These are phyloP conservation scores for Epichloe typhina DNA, from an alignment of 2,329 filamentous ascomycete species.

Conservation along the genomic window DNA sequence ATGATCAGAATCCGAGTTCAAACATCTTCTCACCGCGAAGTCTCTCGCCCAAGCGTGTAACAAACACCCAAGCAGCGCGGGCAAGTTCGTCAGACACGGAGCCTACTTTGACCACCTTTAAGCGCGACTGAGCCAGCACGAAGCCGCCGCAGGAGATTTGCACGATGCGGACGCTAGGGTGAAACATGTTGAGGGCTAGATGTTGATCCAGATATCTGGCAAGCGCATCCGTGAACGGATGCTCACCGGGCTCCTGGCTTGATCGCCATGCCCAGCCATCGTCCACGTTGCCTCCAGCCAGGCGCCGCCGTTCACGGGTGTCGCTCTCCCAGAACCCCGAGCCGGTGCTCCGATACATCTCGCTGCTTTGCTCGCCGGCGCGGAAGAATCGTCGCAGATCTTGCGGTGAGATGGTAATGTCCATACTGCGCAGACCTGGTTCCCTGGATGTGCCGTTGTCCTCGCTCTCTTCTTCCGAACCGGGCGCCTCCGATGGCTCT, in stretches of 20 bases:
- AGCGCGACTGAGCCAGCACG: conserved; percentile 35
- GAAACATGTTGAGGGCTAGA: conserved; percentile 40
- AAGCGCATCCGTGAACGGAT: conserved; percentile 37
- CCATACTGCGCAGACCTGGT: conserved; percentile 29
- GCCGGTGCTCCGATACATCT: not conserved
- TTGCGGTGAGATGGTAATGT: conserved; percentile 35
- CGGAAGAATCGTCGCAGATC: conserved; percentile 35
- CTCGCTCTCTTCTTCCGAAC: conserved; percentile 9
- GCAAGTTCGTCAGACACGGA: conserved; percentile 19
- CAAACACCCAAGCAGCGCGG: conserved; percentile 25
- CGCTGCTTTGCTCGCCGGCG: conserved; percentile 19
- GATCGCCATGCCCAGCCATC: conserved; percentile 40
- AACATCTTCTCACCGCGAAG: conserved; percentile 14
- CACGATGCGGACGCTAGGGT: conserved; percentile 37
- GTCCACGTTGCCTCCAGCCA: conserved; percentile 34
- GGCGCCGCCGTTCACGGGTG: conserved; percentile 25
- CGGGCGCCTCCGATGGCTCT: not conserved
- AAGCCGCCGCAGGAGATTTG: conserved; percentile 45
- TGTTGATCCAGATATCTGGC: conserved; percentile 37
- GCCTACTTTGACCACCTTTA: conserved; percentile 31
- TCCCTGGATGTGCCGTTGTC: conserved; percentile 7
- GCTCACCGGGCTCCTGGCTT: conserved; percentile 9
- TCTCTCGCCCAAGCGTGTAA: conserved; percentile 22
- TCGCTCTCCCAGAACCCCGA: conserved; percentile 19
- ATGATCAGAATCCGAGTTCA: conserved; percentile 2